These are phyloP conservation scores for Diaporthe velutina DNA, from an alignment of 2,329 filamentous ascomycete species.

Conservation along the genomic window DNA sequence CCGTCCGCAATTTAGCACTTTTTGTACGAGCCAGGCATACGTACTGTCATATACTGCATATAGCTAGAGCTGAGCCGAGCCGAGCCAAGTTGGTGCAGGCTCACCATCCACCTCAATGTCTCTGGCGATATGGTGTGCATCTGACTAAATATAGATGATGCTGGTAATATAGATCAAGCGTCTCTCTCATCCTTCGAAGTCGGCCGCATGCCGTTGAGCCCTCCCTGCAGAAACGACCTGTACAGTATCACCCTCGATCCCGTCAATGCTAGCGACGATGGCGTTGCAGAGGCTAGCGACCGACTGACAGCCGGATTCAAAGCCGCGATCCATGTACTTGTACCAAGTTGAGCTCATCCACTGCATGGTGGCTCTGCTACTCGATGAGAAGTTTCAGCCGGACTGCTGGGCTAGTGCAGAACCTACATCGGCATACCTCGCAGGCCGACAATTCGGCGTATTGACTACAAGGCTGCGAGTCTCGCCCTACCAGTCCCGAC, in stretches of 20 bases:
- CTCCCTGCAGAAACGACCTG: neutral
- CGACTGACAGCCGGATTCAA: slow-evolving; percentile 16
- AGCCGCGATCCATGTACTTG: slow-evolving; percentile 22
- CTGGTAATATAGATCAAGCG: neutral
- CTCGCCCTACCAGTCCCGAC: slow-evolving; percentile 10
- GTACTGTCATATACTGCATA: neutral
- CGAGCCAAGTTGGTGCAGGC: slow-evolving; percentile 9
- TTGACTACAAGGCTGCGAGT: slow-evolving; percentile 8
- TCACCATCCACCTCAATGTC: neutral
- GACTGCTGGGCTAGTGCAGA: slow-evolving; percentile 16
- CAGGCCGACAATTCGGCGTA: neutral
- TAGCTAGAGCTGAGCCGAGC: slow-evolving; percentile 15
- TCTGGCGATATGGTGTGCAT: neutral
- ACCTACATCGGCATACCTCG: neutral
- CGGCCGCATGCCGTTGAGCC: neutral
- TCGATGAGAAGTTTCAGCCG: slow-evolving; percentile 23
- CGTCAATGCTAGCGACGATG: slow-evolving; percentile 23
- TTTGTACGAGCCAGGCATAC: neutral
- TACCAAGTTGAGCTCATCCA: neutral
- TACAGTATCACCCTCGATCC: neutral
- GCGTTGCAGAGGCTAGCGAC: slow-evolving; percentile 12
- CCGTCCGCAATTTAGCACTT: slow-evolving; percentile 7
- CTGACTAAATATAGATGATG: slow-evolving; percentile 12
- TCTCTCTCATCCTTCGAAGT: neutral
- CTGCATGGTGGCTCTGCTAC: neutral